Percentiles rank a stretch among this genome's conserved stretches.
These are phyloP conservation scores for Lecanicillium sp. DNA, from an alignment of 2,329 filamentous ascomycete species.

Conservation along the genomic window DNA sequence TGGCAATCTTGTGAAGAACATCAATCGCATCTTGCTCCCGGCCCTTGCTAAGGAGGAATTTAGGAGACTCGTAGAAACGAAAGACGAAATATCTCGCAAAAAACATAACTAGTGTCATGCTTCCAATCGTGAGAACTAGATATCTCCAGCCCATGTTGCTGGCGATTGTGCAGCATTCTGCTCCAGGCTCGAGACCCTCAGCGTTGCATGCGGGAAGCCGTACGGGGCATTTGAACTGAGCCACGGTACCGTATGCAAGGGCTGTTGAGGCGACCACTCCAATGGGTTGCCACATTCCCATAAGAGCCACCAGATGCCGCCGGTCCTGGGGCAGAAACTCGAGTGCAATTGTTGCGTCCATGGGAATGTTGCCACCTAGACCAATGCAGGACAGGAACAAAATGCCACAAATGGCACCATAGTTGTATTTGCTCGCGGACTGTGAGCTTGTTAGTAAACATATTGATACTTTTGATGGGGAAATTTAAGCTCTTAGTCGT, in stretches of 20 bases:
- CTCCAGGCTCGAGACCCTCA: conserved; percentile 12
- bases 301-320: conserved; percentile 6
- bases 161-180: conserved; percentile 21
- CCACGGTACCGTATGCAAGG: conserved; percentile 38
- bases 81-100: conserved; percentile 46
- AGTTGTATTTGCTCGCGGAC: conserved; percentile 5
- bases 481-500: neutral
- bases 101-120: conserved; percentile 45
- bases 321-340: conserved; percentile 35
- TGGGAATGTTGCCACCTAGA: conserved; percentile 37
- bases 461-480: neutral
- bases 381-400: conserved; percentile 20
- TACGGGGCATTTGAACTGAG: conserved; percentile 32
- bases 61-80: conserved; percentile 48
- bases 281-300: conserved; percentile 42
- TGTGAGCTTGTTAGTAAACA: neutral
- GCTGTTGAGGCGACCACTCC: conserved; percentile 35
- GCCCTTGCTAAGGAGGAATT: conserved; percentile 48
- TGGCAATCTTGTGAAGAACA: conserved; percentile 46
- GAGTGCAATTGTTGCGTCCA: conserved; percentile 39
- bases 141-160: conserved; percentile 54
- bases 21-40: conserved; percentile 42
- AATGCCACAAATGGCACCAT: conserved; percentile 7
- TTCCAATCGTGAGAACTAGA: conserved; percentile 45
- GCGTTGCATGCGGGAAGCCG: conserved; percentile 33